These are phyloP conservation scores for Thalassiosira pacifica DNA, from an alignment of 352 stramenopile species.

Conservation along the genomic window DNA sequence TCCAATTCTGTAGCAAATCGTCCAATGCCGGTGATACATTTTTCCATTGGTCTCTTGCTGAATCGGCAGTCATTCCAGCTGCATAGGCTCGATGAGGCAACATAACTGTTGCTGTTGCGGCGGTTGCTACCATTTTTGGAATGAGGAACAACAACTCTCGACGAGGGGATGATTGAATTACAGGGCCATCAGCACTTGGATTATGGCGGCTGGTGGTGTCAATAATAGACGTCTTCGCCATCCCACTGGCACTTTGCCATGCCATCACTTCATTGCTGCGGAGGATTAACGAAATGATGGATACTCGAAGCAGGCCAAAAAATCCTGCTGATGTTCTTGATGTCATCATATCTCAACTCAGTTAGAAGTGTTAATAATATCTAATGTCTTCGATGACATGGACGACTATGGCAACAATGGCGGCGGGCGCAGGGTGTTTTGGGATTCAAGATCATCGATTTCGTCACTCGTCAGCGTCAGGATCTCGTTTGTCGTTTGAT, in stretches of 20 bases:
- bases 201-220: neutral
- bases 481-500: too few species aligned
- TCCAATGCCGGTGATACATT: neutral
- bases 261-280: neutral
- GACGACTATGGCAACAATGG: too few species aligned
- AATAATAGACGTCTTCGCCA: constrained; percentile 4
- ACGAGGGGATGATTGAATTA: neutral
- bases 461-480: too few species aligned
- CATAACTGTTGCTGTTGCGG: neutral
- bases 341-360: too few species aligned
- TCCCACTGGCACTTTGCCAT: neutral
- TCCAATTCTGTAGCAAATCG: constrained; percentile 5
- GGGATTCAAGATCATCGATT: too few species aligned
- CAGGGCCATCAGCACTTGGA: neutral
- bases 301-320: neutral
- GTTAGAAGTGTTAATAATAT: too few species aligned
- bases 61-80: neutral
- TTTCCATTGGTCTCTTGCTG: constrained; percentile 4
- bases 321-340: neutral
- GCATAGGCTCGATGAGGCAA: constrained; percentile 1
- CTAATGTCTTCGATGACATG: too few species aligned
- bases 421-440: too few species aligned
- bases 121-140: constrained; percentile 4
- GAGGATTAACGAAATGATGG: neutral
- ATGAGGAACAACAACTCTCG: constrained; percentile 1